Conservation (phyloP, 257 asterid genomes). For the Linaria vulgaris region DNA sequence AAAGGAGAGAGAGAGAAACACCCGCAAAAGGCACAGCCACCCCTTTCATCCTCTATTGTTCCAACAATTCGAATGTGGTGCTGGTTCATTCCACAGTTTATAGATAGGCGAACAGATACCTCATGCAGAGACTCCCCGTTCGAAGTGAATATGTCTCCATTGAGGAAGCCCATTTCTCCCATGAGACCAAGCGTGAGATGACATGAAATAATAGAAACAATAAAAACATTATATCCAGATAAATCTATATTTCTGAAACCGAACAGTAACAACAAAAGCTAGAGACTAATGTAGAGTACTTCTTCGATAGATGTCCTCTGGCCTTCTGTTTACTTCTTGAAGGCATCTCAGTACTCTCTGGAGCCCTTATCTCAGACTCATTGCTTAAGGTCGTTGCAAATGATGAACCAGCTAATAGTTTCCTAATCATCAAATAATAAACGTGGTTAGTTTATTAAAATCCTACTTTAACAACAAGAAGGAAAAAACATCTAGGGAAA, state of each 20-base stretch:
- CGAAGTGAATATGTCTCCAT: slow-evolving; percentile 77
- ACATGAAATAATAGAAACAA: slow-evolving; percentile 9
- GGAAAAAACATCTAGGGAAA: background rate
- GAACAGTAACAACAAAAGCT: too few relatives aligned
- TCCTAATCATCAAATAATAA: slow-evolving; percentile 40
- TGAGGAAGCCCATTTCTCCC: too few relatives aligned
- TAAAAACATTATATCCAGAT: slow-evolving; percentile 3
- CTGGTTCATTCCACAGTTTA: slow-evolving; percentile 35
- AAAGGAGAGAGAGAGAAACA: slow-evolving; percentile 13
- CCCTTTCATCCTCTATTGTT: slow-evolving; percentile 47
- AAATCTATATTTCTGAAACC: slow-evolving; percentile 16
- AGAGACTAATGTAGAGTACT: slow-evolving; percentile 33
- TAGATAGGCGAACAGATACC: slow-evolving; percentile 55
- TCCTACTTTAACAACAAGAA: slow-evolving; percentile 14
- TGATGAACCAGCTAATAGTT: slow-evolving; percentile 39
- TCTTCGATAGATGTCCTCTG: slow-evolving; percentile 69
- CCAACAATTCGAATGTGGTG: slow-evolving; percentile 75
- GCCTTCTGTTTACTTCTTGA: slow-evolving; percentile 40
- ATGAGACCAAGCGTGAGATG: slow-evolving; percentile 44
- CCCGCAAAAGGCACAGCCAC: slow-evolving; percentile 94
- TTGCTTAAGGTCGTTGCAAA: slow-evolving; percentile 36
- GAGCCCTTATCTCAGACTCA: slow-evolving; percentile 33
- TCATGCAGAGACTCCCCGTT: slow-evolving; percentile 81
- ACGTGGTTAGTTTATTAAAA: background rate
- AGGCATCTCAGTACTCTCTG: slow-evolving; percentile 41